phyloP scores from a whole-genome alignment of 306 rosid genomes.

The Elaeagnus macrophylla region DNA sequence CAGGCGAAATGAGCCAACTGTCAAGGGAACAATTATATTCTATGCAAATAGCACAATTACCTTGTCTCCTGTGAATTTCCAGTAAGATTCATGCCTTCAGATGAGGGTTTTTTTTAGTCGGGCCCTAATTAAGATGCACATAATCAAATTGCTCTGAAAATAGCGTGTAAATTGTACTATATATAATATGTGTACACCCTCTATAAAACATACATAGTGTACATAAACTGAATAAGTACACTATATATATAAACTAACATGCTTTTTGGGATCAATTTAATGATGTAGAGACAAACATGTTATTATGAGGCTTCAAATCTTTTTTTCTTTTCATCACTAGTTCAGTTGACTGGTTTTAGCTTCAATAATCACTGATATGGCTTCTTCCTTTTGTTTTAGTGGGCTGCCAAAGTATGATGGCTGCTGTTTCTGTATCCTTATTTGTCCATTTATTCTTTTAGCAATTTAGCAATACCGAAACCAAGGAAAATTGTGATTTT shows the following conservation, averaged over 20 bases:
- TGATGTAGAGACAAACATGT: too few relatives aligned
- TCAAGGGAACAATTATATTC: conserved; percentile 76
- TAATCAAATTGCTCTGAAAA: too few relatives aligned
- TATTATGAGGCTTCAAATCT: too few relatives aligned
- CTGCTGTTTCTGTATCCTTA: conserved; percentile 95
- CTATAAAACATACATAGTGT: too few relatives aligned
- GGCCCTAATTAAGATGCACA: too few relatives aligned
- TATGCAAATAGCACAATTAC: conserved; percentile 89
- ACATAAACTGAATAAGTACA: too few relatives aligned
- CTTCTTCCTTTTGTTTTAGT: conserved; percentile 30
- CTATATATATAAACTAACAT: too few relatives aligned
- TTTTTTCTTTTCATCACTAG: conserved; percentile 3
- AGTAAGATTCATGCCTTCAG: conserved; percentile 47
- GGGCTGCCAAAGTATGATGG: conserved; percentile 90
- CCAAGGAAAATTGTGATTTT: not conserved
- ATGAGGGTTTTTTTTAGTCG: too few relatives aligned
- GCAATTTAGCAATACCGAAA: conserved; percentile 8
- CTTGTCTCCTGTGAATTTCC: conserved; percentile 85
- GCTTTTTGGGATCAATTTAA: too few relatives aligned
- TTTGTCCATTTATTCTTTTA: conserved; percentile 9
- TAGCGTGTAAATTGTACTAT: too few relatives aligned
- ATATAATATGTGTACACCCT: too few relatives aligned
- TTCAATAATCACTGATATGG: conserved; percentile 14
- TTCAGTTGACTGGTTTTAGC: conserved; percentile 7
- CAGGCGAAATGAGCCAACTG: conserved; percentile 76